Evolutionary conservation across 2,329 filamentous ascomycete species (phyloP), one percentile per base, ranked within the genome.

Genomic region (Fusarium tricinctum): DNA sequence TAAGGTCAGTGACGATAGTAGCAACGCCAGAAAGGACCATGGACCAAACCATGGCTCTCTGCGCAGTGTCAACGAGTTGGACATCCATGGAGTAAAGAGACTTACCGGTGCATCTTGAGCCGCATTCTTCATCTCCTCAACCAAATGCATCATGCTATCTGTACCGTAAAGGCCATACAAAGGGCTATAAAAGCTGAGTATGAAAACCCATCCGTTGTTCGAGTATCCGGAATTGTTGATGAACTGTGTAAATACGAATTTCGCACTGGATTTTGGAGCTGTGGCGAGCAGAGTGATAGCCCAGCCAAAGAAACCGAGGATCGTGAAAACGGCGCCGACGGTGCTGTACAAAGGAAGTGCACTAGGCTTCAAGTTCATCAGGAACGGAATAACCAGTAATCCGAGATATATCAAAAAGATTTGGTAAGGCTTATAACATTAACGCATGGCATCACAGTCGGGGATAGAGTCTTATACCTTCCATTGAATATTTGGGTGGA

Each of bases 111-210:
- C 63, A 20, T 58, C 53, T 47, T 20, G 47, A 3, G 45, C 39
- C 3, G 63, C 53, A 5, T 66, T 50, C 35, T 59, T 66, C 52
- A 66, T 66, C 59, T 66, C 63, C 8, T 66, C 63, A 4, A 59
- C 53, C n/a, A 66, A 8, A 19, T 66, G 63, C 52, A 66, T 58
- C 45, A 66, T 66, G 2, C 63, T 52, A 7, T 66, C 63, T 0
- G 63, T 66, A 1, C 63, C 59, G 6, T 54, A 66, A 6, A 66
- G 53, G 1, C 52, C 63, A 44, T 66, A 66, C 0, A 59, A 20
- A 1, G 63, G 59, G 3, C 4, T 59, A 10, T 66, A 66, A 1
- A 66, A 64, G 8, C 63, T 43, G 0, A 66, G 54, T 6, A 66
- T 55, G 6, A 51, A 58, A 0, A 66, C 59, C 63, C 63, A 66